These are phyloP conservation scores for Colletotrichum costaricense DNA, from an alignment of 2,329 filamentous ascomycete genomes.

Conservation along the genomic window DNA sequence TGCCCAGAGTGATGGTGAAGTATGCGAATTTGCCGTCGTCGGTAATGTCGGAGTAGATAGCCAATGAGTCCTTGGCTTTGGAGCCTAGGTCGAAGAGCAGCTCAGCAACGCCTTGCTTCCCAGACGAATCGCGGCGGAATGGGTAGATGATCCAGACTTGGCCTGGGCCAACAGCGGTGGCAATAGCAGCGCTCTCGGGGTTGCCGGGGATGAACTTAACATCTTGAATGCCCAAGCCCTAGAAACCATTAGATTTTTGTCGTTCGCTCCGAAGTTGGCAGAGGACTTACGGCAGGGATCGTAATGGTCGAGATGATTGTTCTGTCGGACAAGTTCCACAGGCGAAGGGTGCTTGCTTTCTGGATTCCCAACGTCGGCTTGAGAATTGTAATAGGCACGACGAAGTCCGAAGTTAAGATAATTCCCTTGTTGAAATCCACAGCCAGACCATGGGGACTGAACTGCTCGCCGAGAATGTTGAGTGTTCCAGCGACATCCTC, in stretches of 20 bases:
- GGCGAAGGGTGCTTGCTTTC: slow-evolving; percentile 66
- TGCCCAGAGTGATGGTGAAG: slow-evolving; percentile 69
- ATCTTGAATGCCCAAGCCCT: slow-evolving; percentile 70
- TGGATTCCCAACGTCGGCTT: slow-evolving; percentile 67
- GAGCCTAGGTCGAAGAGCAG: slow-evolving; percentile 68
- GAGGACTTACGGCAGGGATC: slow-evolving; percentile 61
- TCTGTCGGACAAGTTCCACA: slow-evolving; percentile 65
- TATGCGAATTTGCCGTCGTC: slow-evolving; percentile 69
- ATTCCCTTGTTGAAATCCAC: slow-evolving; percentile 68
- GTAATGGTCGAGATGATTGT: slow-evolving; percentile 70
- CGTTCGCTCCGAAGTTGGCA: too few relatives aligned
- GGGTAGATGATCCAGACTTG: slow-evolving; percentile 76
- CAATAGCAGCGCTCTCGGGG: slow-evolving; percentile 66
- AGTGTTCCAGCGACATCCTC: slow-evolving; percentile 64
- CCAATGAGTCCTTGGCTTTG: slow-evolving; percentile 65
- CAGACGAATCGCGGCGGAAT: slow-evolving; percentile 63
- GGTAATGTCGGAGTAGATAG: slow-evolving; percentile 71
- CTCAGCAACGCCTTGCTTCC: slow-evolving; percentile 68
- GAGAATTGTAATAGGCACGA: slow-evolving; percentile 69
- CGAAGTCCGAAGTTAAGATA: slow-evolving; percentile 72
- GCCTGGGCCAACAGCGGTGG: slow-evolving; percentile 68
- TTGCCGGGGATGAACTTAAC: slow-evolving; percentile 75
- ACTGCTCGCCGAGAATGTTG: slow-evolving; percentile 70
- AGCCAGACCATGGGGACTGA: slow-evolving; percentile 69
- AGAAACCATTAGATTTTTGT: neutral